Evolutionary conservation across 305 asterid species (phyloP).

Genomic region (Withania somnifera): DNA sequence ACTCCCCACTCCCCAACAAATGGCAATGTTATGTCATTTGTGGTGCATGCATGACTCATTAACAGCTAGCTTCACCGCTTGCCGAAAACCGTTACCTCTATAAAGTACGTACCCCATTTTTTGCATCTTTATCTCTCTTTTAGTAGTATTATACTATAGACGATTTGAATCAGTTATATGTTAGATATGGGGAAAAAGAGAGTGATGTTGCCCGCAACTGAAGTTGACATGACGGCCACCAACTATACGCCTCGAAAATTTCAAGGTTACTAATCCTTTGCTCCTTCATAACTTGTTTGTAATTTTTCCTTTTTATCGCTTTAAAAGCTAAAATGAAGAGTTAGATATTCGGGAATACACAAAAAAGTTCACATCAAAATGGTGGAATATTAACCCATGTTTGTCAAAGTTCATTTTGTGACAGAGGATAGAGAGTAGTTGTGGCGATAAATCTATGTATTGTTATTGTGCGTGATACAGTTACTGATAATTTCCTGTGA

Average conservation of each 20-base stretch:
- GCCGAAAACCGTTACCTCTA: too few relatives aligned
- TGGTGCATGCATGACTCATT: too few relatives aligned
- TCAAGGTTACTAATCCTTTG: slow-evolving; percentile 32
- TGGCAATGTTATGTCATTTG: too few relatives aligned
- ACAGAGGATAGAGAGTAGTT: not conserved
- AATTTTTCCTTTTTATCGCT: not conserved
- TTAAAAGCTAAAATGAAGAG: not conserved
- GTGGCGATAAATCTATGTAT: not conserved
- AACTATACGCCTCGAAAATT: slow-evolving; percentile 43
- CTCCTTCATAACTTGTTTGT: too few relatives aligned
- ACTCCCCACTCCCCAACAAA: too few relatives aligned
- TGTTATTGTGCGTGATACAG: not conserved
- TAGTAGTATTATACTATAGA: not conserved
- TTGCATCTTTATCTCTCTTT: too few relatives aligned
- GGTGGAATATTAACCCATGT: not conserved
- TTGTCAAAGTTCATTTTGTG: not conserved
- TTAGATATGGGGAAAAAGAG: slow-evolving; percentile 55
- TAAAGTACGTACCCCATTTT: too few relatives aligned
- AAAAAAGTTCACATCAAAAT: not conserved
- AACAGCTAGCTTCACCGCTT: too few relatives aligned
- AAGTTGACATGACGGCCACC: slow-evolving; percentile 54
- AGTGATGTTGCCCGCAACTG: slow-evolving; percentile 60
- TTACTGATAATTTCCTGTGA: not conserved
- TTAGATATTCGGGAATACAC: not conserved
- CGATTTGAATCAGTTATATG: not conserved